Percentiles rank a stretch among this genome's conserved stretches.
phyloP scores from a whole-genome alignment of 129 eudicot species.

The Oenanthe sinensis region DNA sequence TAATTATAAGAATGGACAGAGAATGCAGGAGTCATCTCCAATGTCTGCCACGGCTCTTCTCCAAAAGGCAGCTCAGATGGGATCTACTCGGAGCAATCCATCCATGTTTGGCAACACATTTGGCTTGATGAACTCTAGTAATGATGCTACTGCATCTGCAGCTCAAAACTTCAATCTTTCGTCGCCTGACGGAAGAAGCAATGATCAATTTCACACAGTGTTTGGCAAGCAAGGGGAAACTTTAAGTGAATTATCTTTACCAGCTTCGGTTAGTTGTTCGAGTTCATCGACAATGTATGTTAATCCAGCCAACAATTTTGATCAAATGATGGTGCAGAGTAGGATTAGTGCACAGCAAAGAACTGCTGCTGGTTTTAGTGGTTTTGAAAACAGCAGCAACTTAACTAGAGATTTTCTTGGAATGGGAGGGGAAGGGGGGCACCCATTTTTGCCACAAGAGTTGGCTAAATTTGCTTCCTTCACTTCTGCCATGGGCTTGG shows the following conservation, averaged over 20 bases:
- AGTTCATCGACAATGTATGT: slow-evolving; percentile 12
- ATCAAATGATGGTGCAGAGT: slow-evolving; percentile 24
- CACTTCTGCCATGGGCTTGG: slow-evolving; percentile 67
- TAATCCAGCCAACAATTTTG: slow-evolving; percentile 1
- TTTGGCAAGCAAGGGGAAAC: slow-evolving; percentile 12
- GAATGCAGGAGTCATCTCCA: slow-evolving; percentile 34
- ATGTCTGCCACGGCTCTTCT: slow-evolving; percentile 96
- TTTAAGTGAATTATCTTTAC: slow-evolving; percentile 14
- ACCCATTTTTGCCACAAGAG: slow-evolving; percentile 69
- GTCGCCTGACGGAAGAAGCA: slow-evolving; percentile 13
- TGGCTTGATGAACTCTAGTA: slow-evolving; percentile 51
- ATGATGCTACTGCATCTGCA: slow-evolving; percentile 2
- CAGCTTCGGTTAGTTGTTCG: slow-evolving; percentile 9
- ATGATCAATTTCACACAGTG: slow-evolving; percentile 20
- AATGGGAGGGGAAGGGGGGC: slow-evolving; percentile 65
- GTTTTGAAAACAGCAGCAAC: slow-evolving; percentile 26
- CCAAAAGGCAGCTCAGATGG: slow-evolving; percentile 95
- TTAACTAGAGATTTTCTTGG: slow-evolving; percentile 87
- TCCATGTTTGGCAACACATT: slow-evolving; percentile 46
- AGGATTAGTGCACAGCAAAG: slow-evolving; percentile 26
- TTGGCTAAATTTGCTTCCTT: slow-evolving; percentile 74
- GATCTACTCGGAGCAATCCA: slow-evolving; percentile 69
- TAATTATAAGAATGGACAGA: slow-evolving; percentile 24
- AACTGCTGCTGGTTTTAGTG: slow-evolving; percentile 17
- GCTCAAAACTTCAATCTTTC: slow-evolving; percentile 19